Conservation (phyloP, 1,284 basidiomycete species). For the Phylloboletellus chloephorus region DNA sequence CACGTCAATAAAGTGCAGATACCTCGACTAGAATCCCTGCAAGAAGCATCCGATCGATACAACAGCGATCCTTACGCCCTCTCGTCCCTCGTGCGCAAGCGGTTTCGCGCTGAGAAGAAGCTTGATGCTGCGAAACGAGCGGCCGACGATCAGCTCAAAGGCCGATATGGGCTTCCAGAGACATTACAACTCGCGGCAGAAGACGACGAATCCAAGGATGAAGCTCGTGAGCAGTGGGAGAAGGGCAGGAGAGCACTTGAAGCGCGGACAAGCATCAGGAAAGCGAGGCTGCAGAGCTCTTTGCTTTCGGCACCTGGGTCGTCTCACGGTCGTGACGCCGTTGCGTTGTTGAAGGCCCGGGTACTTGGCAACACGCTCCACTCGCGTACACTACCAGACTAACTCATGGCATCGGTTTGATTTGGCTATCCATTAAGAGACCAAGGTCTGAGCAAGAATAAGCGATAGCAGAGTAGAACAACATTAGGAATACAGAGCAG, state of each 20-base stretch:
- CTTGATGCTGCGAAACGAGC: constrained; percentile 59
- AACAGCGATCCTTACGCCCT: constrained; percentile 82
- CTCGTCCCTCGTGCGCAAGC: constrained; percentile 68
- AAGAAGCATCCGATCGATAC: constrained; percentile 65
- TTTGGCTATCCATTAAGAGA: constrained; percentile 33
- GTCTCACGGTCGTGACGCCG: constrained; percentile 23
- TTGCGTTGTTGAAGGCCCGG: constrained; percentile 47
- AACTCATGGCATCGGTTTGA: no score
- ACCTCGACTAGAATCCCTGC: constrained; percentile 75
- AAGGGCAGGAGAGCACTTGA: constrained; percentile 43
- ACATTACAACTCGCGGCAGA: constrained; percentile 55
- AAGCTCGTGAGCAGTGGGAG: constrained; percentile 60
- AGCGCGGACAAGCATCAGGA: constrained; percentile 41
- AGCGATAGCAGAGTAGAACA: constrained; percentile 35
- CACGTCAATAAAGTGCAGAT: constrained; percentile 65
- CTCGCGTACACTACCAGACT: constrained; percentile 22
- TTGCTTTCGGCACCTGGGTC: constrained; percentile 21
- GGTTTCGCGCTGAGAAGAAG: constrained; percentile 84
- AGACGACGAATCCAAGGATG: constrained; percentile 47
- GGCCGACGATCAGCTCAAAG: constrained; percentile 65
- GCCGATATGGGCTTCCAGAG: constrained; percentile 69
- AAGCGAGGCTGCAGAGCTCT: constrained; percentile 41
- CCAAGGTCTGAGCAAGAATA: constrained; percentile 37
- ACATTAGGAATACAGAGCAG: constrained; percentile 36
- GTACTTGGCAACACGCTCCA: constrained; percentile 54